phyloP scores from a whole-genome alignment of 768 basidiomycete genomes.

The Naganishia onofrii region DNA sequence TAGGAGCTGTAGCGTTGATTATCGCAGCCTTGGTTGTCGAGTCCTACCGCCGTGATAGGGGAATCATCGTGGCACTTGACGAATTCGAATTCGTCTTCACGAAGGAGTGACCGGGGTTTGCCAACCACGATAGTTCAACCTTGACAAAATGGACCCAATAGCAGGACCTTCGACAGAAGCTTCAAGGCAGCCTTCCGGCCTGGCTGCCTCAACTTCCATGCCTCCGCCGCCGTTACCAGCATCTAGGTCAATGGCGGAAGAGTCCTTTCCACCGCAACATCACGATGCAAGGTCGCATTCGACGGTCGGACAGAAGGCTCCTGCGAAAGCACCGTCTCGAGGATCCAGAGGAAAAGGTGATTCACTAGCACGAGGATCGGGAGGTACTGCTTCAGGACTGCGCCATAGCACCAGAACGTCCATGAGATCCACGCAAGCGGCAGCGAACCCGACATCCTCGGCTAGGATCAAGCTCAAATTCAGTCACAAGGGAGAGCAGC shows the following conservation, averaged over 20 bases:
- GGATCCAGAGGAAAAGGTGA: slow-evolving; percentile 6
- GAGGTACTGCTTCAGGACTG: neutral
- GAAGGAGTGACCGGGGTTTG: neutral
- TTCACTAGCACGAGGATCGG: neutral
- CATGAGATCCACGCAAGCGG: neutral
- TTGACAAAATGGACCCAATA: slow-evolving; percentile 3
- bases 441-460: slow-evolving; percentile 13
- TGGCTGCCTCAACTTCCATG: neutral
- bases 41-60: no score
- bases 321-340: slow-evolving; percentile 1
- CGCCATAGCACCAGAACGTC: slow-evolving; percentile 4
- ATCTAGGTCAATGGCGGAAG: neutral
- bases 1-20: no score
- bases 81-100: no score
- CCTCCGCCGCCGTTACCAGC: slow-evolving; percentile 4
- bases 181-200: slow-evolving; percentile 7
- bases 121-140: neutral
- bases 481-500: slow-evolving; percentile 28
- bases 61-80: no score
- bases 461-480: slow-evolving; percentile 28
- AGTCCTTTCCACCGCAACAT: neutral
- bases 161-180: slow-evolving; percentile 7
- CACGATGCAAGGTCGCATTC: neutral
- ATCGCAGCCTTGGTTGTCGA: no score
- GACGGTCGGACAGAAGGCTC: slow-evolving; percentile 25